Percentiles rank a stretch among this genome's conserved stretches.
These are phyloP conservation scores for Dactylellina cionopaga DNA, from an alignment of 2,329 filamentous ascomycete species.

Conservation along the genomic window DNA sequence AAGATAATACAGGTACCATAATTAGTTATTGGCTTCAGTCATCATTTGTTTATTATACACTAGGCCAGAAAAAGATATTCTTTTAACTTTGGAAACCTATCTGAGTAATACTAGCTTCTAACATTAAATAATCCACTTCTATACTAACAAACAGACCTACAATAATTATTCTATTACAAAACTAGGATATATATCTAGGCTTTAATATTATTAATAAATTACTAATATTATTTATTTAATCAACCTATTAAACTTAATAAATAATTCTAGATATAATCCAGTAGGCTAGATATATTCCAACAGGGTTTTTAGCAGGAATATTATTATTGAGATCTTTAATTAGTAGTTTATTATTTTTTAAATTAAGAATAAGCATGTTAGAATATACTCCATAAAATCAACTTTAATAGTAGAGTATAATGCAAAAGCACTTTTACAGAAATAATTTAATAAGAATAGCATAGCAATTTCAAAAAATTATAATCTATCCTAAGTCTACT, in stretches of 20 bases:
- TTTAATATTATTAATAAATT: conserved; percentile 54
- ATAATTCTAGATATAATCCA: conserved; percentile 38
- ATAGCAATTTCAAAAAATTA: too few species aligned
- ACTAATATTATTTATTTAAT: conserved; percentile 29
- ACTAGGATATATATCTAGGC: conserved; percentile 56
- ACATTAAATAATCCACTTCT: conserved; percentile 7
- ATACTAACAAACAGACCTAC: conserved; percentile 54
- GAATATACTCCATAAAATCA: background rate
- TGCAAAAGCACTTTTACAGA: too few species aligned
- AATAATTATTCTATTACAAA: conserved; percentile 55
- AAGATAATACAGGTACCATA: conserved; percentile 27
- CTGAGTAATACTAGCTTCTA: conserved; percentile 6
- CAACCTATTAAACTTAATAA: conserved; percentile 11
- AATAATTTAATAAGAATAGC: too few species aligned
- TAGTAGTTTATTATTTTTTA: conserved; percentile 5
- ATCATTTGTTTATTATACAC: conserved; percentile 18
- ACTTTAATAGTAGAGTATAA: too few species aligned
- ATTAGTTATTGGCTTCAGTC: conserved; percentile 9
- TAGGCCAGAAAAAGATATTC: conserved; percentile 4
- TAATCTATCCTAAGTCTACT: too few species aligned
- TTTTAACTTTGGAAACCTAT: conserved; percentile 21
- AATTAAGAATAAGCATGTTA: background rate
- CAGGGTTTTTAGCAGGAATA: conserved; percentile 19
- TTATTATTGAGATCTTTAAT: conserved; percentile 50
- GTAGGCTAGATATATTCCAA: conserved; percentile 27